Base-by-base conservation (phyloP, 2,329 filamentous ascomycete genomes). In the Triangularia verruculosa region DNA sequence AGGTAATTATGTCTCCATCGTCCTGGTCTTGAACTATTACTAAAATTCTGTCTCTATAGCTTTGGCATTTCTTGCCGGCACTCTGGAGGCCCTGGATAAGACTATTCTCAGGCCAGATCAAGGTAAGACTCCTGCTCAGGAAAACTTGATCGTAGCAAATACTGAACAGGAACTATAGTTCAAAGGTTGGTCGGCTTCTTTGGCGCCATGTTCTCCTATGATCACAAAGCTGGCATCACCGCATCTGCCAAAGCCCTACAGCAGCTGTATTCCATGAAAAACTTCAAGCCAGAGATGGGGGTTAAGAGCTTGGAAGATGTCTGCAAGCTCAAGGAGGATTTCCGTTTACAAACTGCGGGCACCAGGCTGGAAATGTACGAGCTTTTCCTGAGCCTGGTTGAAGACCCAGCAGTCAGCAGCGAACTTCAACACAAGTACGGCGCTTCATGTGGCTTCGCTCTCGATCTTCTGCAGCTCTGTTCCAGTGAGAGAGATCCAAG, bases 201-300 rank as follows among this genome's bases (percentile, higher is more conserved):
- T 62, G 80, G 81, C 13, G 80, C 82, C 63, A 83, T 86, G 77
- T 86, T 86, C 67, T 82, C 82, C 2, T 80, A 83, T 60, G 84
- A 86, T 66, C 83, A 86, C 73, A 83, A 83, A 70, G 83, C 83
- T n/a, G 84, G 84, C 47, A 80, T 86, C 61, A 74, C 83, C 52
- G 79, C 84, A 0, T 83, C 84, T 2, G 77, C 83, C 3, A 82
- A 79, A 53, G 83, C 84, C 1, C 72, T 86, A n/a, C 76, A 77
- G 1, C 77, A 78, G 27, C 79, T 86, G 56, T 76, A 76, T 51
- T 68, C 70, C 56, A 85, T 84, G 80, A 80, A 79, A 58, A 74
- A 75, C 12, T 86, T 86, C 72, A 80, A 82, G 43, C 77, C 82
- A 0, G 72, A 77, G 12, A 78, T 79, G 65, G 83, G 77, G 20